Conservation (phyloP, 805 yeast genomes). For the Candida ipomoeae region DNA sequence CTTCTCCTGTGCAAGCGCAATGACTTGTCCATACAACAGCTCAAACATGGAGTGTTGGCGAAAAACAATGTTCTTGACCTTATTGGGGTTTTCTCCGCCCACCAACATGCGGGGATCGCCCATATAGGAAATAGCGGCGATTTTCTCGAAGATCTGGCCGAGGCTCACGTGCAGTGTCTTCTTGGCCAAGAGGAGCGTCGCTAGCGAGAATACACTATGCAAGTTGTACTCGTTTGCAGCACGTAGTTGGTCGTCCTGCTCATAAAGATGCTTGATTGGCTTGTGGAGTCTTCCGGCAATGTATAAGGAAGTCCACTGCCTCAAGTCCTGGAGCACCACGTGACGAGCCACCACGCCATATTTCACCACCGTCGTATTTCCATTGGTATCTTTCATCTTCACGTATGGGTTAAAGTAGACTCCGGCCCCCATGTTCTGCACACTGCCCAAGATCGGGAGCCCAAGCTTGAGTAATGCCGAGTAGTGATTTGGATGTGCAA, state of each 20-base stretch:
- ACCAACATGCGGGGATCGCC: slow-evolving; percentile 87
- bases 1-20: slow-evolving; percentile 18
- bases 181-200: slow-evolving; percentile 56
- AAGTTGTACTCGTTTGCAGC: slow-evolving; percentile 73
- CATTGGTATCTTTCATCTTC: slow-evolving; percentile 43
- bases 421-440: slow-evolving; percentile 79
- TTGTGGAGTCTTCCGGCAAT: slow-evolving; percentile 92
- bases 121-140: slow-evolving; percentile 76
- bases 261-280: slow-evolving; percentile 76
- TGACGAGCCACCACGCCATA: slow-evolving; percentile 80
- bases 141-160: slow-evolving; percentile 57
- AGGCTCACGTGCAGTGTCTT: slow-evolving; percentile 28
- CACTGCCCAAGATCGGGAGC: slow-evolving; percentile 35
- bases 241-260: slow-evolving; percentile 48
- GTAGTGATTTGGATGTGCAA: slow-evolving; percentile 70
- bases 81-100: slow-evolving; percentile 90
- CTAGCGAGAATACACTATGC: slow-evolving; percentile 69
- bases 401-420: slow-evolving; percentile 92
- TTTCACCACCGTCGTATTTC: slow-evolving; percentile 48
- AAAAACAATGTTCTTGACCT: slow-evolving; percentile 77
- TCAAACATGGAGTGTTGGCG: slow-evolving; percentile 71
- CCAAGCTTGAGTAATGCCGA: slow-evolving; percentile 54
- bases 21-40: slow-evolving; percentile 66
- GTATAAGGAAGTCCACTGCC: slow-evolving; percentile 83
- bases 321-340: slow-evolving; percentile 59